Conservation (phyloP, 257 asterid species). For the Solanum microdontum region DNA sequence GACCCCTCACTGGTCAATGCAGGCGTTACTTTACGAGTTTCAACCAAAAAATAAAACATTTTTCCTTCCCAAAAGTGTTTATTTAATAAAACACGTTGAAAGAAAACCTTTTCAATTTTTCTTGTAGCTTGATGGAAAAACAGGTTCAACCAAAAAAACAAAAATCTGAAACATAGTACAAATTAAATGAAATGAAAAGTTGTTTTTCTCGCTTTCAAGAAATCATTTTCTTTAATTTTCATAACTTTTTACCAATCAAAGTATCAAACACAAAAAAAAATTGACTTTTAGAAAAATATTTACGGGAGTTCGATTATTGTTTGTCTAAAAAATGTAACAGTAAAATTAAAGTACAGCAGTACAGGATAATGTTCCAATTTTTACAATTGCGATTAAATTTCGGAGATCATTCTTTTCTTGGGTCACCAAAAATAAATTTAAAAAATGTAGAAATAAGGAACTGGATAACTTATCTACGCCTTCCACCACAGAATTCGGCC, state of each 20-base stretch:
- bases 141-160: background rate
- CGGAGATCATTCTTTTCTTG: background rate
- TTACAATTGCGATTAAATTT: background rate
- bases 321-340: background rate
- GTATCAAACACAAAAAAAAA: background rate
- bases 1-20: background rate
- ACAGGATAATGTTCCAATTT: background rate
- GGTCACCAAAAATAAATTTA: background rate
- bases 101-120: background rate
- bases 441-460: background rate
- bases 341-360: background rate
- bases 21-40: background rate
- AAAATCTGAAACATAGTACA: background rate
- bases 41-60: background rate
- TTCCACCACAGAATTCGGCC: background rate
- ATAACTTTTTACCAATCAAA: too few species aligned
- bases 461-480: background rate
- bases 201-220: background rate
- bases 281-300: background rate
- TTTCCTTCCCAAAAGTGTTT: background rate
- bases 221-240: background rate
- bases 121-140: background rate
- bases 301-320: too few species aligned
- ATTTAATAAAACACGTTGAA: background rate
- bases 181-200: background rate